Conservation (phyloP, 1,139 yeast genomes). For the Debaryomyces fabryi region DNA sequence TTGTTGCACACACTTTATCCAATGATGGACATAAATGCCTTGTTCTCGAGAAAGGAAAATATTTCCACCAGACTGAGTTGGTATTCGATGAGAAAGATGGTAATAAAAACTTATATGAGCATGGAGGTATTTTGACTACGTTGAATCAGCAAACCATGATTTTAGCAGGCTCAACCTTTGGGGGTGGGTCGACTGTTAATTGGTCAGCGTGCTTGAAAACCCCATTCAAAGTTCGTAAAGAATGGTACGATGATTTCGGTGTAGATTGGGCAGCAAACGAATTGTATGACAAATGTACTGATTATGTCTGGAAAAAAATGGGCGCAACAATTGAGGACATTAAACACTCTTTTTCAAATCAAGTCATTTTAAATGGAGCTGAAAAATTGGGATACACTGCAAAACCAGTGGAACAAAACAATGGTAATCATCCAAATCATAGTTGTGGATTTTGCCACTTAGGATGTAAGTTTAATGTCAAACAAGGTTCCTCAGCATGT, state of each 20-base stretch:
- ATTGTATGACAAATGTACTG: slow-evolving; percentile 49
- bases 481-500: slow-evolving; percentile 54
- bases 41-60: slow-evolving; percentile 57
- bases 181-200: slow-evolving; percentile 64
- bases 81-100: slow-evolving; percentile 45
- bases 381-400: slow-evolving; percentile 49
- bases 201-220: slow-evolving; percentile 64
- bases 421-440: slow-evolving; percentile 49
- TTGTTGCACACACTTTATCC: slow-evolving; percentile 53
- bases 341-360: slow-evolving; percentile 53
- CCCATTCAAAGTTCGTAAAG: slow-evolving; percentile 55
- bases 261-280: slow-evolving; percentile 52
- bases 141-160: slow-evolving; percentile 40
- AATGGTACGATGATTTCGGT: slow-evolving; percentile 55
- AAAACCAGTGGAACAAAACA: slow-evolving; percentile 50
- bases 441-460: slow-evolving; percentile 54
- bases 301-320: slow-evolving; percentile 54
- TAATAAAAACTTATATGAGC: slow-evolving; percentile 41
- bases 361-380: slow-evolving; percentile 49
- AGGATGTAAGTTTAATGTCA: slow-evolving; percentile 60
- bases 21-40: slow-evolving; percentile 48
- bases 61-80: slow-evolving; percentile 41
- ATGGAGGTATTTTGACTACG: slow-evolving; percentile 37
- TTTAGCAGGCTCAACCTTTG: slow-evolving; percentile 59
- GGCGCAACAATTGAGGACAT: slow-evolving; percentile 47